These are phyloP conservation scores for Periconia sp. DNA, from an alignment of 2,329 filamentous ascomycete species.

Conservation along the genomic window DNA sequence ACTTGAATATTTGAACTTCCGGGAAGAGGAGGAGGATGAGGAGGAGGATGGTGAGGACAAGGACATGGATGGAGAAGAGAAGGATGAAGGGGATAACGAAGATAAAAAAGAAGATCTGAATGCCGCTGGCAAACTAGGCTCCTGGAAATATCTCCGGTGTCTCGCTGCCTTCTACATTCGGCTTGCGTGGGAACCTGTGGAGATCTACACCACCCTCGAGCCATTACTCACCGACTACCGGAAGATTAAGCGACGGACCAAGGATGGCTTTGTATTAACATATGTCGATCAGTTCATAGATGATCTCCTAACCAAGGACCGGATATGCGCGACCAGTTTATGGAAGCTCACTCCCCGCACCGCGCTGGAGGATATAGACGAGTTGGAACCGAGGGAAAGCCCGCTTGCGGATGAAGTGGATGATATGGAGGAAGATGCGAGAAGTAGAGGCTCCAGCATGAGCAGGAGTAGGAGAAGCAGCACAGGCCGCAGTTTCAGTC, in stretches of 20 bases:
- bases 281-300: constrained; percentile 93
- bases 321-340: constrained; percentile 86
- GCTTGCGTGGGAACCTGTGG: constrained; percentile 77
- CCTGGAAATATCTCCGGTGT: constrained; percentile 79
- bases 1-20: constrained; percentile 72
- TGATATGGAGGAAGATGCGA: constrained; percentile 63
- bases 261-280: constrained; percentile 74
- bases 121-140: constrained; percentile 32
- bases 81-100: neutral
- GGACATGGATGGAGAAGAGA: constrained; percentile 37
- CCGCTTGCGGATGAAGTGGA: constrained; percentile 75
- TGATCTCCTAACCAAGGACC: constrained; percentile 82
- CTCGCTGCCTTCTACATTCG: constrained; percentile 93
- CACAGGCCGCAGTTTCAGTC: neutral
- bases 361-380: constrained; percentile 83
- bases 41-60: constrained; percentile 39
- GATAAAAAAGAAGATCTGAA: constrained; percentile 24
- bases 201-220: constrained; percentile 80
- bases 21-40: constrained; percentile 24
- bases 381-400: constrained; percentile 82
- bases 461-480: neutral
- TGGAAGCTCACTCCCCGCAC: constrained; percentile 87
- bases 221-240: constrained; percentile 78
- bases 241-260: constrained; percentile 77
- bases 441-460: constrained; percentile 1